Base-by-base conservation (phyloP, 2,329 filamentous ascomycete genomes). In the Colletotrichum noveboracense region DNA sequence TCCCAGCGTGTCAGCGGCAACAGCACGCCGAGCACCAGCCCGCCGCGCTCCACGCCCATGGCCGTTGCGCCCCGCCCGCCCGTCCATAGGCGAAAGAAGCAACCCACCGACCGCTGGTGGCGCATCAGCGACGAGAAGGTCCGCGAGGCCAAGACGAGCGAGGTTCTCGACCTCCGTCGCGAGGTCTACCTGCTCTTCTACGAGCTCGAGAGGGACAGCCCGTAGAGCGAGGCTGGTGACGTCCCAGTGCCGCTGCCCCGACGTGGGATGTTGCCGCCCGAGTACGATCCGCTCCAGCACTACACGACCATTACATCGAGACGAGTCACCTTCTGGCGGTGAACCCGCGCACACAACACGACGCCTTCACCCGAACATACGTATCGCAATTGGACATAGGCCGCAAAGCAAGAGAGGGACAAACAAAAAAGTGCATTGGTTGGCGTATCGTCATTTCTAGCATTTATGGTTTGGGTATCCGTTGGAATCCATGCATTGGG, bases 131-230 rank as follows among this genome's bases (percentile, higher is more conserved):
- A 99, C 83, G 97, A 99, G 79, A 98, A 97, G 85, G 92, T 98
- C 80, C 97, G 96, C 82, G 96, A 98, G 85, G 94, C 95, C 79
- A 98, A 96, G 87, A 98, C 96, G 7, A 92, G 90, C 70, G 97
- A 99, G 79, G 95, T 99, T 8, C 84, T 99, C 74, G 92, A 93
- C 9, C 98, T 98, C 96, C 96, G 98, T 85, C 94, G 93, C 80
- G 97, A 99, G 85, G 96, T 98, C 1, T 99, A 99, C 84, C 87
- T 99, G 82, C 85, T 99, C 67, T 99, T 99, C 84, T 99, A 99
- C 85, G 96, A 98, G 87, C 87, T 98, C 80, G 94, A 96, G 78
- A 88, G 88, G 79, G 84, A 85, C 36, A 66, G 65, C 48, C 66
- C 74, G 74, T 76, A 76, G 74, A 77, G 76, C 60, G 68, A 77